These are phyloP conservation scores for Athelia psychrophila DNA, from an alignment of 1,284 basidiomycete species.

Conservation along the genomic window DNA sequence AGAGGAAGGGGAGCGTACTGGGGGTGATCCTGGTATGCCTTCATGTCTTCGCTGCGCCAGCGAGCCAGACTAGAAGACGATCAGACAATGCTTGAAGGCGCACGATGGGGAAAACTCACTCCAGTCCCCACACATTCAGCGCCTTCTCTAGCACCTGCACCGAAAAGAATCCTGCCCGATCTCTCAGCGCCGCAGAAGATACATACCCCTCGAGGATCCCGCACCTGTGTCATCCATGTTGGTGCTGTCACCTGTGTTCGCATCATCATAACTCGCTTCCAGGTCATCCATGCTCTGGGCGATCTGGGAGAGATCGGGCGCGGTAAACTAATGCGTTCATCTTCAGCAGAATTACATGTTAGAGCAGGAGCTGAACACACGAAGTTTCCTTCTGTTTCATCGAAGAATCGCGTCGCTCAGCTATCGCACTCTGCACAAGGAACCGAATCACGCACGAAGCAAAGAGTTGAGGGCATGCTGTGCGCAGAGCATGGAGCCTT, in stretches of 20 bases:
- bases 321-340: constrained; percentile 60
- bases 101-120: constrained; percentile 37
- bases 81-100: constrained; percentile 7
- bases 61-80: constrained; percentile 53
- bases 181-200: constrained; percentile 3
- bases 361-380: constrained; percentile 37
- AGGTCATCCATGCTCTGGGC: constrained; percentile 66
- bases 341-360: not conserved
- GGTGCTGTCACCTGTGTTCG: constrained; percentile 46
- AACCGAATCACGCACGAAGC: constrained; percentile 53
- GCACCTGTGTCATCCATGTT: constrained; percentile 92
- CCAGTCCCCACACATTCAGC: constrained; percentile 80
- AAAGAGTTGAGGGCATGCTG: constrained; percentile 81
- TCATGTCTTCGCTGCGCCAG: constrained; percentile 86
- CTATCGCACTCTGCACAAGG: constrained; percentile 2
- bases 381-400: constrained; percentile 61
- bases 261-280: constrained; percentile 56
- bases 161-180: constrained; percentile 75
- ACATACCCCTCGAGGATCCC: constrained; percentile 7
- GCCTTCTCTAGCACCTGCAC: constrained; percentile 81
- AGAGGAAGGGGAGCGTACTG: constrained; percentile 51
- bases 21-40: constrained; percentile 69
- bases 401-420: constrained; percentile 1
- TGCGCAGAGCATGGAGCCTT: constrained; percentile 82
- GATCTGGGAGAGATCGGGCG: constrained; percentile 84